Conservation (phyloP, 2,329 filamentous ascomycete species). For the Colletotrichum cordylinicola region DNA sequence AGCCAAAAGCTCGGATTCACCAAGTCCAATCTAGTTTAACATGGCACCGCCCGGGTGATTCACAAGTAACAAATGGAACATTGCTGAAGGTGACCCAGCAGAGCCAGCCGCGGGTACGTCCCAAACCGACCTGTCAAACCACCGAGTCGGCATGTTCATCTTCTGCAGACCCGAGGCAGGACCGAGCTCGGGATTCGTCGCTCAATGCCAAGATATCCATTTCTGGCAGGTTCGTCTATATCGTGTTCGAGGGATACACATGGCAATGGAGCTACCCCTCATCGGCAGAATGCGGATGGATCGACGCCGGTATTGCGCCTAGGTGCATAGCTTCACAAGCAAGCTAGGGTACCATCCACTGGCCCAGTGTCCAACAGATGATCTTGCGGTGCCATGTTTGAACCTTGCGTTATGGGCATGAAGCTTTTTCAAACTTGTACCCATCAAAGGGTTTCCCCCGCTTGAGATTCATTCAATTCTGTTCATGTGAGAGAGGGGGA, state of each 20-base stretch:
- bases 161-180: not conserved
- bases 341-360: not conserved
- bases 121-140: not conserved
- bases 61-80: not conserved
- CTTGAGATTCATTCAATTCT: not conserved
- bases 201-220: not conserved
- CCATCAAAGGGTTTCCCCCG: not conserved
- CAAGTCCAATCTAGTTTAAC: not conserved
- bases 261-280: conserved; percentile 1
- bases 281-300: conserved; percentile 6
- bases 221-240: not conserved
- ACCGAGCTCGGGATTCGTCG: not conserved
- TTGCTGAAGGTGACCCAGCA: not conserved
- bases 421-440: not conserved
- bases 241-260: not conserved
- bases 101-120: not conserved
- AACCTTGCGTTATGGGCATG: not conserved
- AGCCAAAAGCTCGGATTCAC: not conserved
- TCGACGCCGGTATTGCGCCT: not conserved
- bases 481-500: not conserved
- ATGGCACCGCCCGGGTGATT: not conserved
- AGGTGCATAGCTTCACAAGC: not conserved
- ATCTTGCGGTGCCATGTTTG: not conserved
- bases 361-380: not conserved
- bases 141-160: not conserved